Evolutionary conservation across 1,284 basidiomycete species (phyloP).

Genomic region (Rhodotorula sp.): DNA sequence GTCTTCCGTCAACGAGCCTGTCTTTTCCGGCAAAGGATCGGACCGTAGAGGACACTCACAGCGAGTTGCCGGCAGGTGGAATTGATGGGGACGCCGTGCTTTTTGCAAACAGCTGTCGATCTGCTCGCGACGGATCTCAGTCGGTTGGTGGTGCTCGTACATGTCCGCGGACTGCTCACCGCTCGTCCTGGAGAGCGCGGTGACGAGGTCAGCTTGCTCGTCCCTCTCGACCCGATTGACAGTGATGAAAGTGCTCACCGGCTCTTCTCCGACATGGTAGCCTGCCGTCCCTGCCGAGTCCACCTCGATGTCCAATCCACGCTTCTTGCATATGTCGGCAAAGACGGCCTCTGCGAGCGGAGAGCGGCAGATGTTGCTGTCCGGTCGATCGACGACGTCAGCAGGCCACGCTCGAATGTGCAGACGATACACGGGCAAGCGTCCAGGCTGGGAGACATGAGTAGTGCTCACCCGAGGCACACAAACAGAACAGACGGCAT

Average conservation of each 20-base stretch:
- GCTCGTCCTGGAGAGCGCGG: not conserved
- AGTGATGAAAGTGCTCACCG: conserved; percentile 11
- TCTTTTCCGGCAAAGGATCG: not conserved
- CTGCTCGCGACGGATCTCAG: conserved; percentile 2
- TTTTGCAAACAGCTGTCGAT: conserved; percentile 27
- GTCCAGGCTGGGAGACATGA: not conserved
- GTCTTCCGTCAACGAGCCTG: not conserved
- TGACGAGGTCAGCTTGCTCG: not conserved
- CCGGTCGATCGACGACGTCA: not conserved
- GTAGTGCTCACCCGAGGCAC: conserved; percentile 23
- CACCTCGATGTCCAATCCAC: conserved; percentile 33
- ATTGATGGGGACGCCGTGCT: conserved; percentile 41
- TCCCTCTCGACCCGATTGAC: not conserved
- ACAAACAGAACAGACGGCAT: conserved; percentile 23
- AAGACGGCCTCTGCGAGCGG: conserved; percentile 44
- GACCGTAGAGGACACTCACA: not conserved
- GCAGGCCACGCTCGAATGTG: too few species aligned
- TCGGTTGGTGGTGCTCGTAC: too few species aligned
- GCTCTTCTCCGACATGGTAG: conserved; percentile 43
- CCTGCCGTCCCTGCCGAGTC: conserved; percentile 42
- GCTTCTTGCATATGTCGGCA: conserved; percentile 35
- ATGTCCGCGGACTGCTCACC: not conserved
- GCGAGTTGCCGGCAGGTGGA: conserved; percentile 34
- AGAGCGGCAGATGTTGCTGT: conserved; percentile 32
- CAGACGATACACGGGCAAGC: too few species aligned